A percentile compares a stretch with the other conserved stretches of the same genome.
phyloP scores from a whole-genome alignment of 1,139 yeast species.

The Diutina mesorugosa region DNA sequence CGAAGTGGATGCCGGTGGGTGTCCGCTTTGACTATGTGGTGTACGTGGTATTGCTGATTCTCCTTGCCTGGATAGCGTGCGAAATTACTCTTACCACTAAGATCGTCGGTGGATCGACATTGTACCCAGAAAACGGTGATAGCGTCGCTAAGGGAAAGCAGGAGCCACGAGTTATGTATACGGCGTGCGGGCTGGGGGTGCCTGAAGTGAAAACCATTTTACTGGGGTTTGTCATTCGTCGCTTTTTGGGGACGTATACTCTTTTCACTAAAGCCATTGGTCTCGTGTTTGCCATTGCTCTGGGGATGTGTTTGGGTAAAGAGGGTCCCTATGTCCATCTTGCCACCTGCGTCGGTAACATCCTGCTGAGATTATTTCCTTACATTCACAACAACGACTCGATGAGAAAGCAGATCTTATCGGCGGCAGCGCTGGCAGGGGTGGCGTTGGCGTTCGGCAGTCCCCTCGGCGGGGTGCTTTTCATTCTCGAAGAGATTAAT shows the following conservation, averaged over 20 bases:
- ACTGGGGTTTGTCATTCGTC: conserved; percentile 43
- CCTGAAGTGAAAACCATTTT: conserved; percentile 49
- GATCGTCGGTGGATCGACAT: conserved; percentile 13
- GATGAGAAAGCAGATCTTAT: conserved; percentile 42
- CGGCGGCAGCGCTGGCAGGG: conserved; percentile 59
- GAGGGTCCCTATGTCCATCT: conserved; percentile 67
- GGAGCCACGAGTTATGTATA: conserved; percentile 18
- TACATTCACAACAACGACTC: conserved; percentile 38
- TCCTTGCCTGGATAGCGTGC: conserved; percentile 35
- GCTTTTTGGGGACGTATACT: conserved; percentile 43
- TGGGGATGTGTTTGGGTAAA: conserved; percentile 56
- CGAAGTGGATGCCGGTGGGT: conserved; percentile 8
- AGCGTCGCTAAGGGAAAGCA: not conserved
- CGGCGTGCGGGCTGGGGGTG: conserved; percentile 55
- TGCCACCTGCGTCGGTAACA: conserved; percentile 56
- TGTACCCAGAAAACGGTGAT: conserved; percentile 3
- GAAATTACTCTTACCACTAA: conserved; percentile 36
- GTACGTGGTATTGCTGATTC: conserved; percentile 27
- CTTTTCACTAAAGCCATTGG: conserved; percentile 38
- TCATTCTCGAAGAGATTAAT: conserved; percentile 53
- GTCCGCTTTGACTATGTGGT: conserved; percentile 20
- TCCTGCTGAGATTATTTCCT: conserved; percentile 37
- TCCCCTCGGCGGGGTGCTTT: conserved; percentile 57
- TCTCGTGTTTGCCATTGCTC: conserved; percentile 46
- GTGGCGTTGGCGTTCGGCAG: conserved; percentile 63